Evolutionary conservation across 805 yeast species (phyloP), one percentile per base, ranked within the genome.

Genomic region (Komagataella ulmi): DNA sequence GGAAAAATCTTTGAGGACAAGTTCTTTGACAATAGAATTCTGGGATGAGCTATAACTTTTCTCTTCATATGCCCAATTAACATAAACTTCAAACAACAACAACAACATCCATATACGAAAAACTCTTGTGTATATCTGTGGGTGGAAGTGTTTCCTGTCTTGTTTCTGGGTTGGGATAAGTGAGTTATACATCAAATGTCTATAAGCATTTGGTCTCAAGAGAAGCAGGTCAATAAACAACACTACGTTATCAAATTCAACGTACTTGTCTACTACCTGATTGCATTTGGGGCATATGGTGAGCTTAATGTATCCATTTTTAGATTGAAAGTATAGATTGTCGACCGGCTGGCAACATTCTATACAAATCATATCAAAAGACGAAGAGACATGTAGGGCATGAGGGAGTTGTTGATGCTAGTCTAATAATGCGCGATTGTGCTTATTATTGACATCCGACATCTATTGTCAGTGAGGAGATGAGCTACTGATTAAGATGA

Each of bases 31-130:
- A 36, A 60, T 55, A 45, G 60, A 59, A 30, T 30, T 10, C 14
- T 30, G 40, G 10, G 40, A 30, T 30, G 40, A 30, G 40, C 40
- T 30, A 30, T 30, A 30, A 52, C 73, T 76, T 57, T 77, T 80
- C 64, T 91, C 99, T 54, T 85, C 90, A 52, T 83, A 79, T 0
- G 96, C 96, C 98, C 99, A 93, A 1, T 80, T 81, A 50, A 93
- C 65, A 63, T 93, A 93, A 3, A 91, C 91, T 58, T 93, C 97
- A 59, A 91, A 88, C 14, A 93, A 72, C 0, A 86, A 69, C 51
- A 85, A 72, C 44, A 91, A 70, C 3, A 85, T 57, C 57, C 85
- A 67, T 44, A 85, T 65, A 30, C 91, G 66, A n/a, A 49, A 24
- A 14, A 17, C 30, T 10, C 44, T 50, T 17, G 49, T 45, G 47